These are phyloP conservation scores for Stagonosporopsis rhizophila DNA, from an alignment of 2,329 filamentous ascomycete genomes.

Conservation along the genomic window DNA sequence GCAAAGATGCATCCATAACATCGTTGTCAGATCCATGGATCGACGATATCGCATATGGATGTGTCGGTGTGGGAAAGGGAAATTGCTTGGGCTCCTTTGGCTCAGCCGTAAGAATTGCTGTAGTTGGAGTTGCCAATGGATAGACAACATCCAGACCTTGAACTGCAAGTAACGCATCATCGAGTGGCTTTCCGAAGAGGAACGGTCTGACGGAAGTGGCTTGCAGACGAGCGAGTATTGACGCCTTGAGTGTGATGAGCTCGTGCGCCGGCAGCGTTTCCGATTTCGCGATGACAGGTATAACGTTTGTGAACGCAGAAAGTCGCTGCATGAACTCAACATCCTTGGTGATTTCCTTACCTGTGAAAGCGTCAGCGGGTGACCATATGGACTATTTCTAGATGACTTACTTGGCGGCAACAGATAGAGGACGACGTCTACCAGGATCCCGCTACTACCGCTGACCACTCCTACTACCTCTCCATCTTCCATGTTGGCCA, in stretches of 20 bases:
- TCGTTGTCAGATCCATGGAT: conserved; percentile 74
- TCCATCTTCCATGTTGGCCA: conserved; percentile 69
- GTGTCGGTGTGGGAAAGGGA: conserved; percentile 42
- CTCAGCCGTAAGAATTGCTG: conserved; percentile 1
- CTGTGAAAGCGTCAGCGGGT: conserved; percentile 37
- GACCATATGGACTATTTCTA: not conserved
- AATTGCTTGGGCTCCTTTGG: conserved; percentile 31
- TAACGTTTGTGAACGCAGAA: conserved; percentile 78
- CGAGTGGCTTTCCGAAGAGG: conserved; percentile 62
- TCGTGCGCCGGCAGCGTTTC: conserved; percentile 71
- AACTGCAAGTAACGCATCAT: conserved; percentile 46
- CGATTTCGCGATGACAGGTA: conserved; percentile 79
- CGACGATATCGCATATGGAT: conserved; percentile 81
- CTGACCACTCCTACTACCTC: conserved; percentile 81
- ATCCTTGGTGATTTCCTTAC: conserved; percentile 61
- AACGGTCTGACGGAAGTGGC: conserved; percentile 69
- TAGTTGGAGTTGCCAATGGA: conserved; percentile 5
- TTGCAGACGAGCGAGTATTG: conserved; percentile 63
- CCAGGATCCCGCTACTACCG: conserved; percentile 80
- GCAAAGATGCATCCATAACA: conserved; percentile 86
- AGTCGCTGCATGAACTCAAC: conserved; percentile 75
- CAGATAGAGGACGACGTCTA: conserved; percentile 86
- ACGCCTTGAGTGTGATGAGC: conserved; percentile 65
- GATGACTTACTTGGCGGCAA: conserved; percentile 69
- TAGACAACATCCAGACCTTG: conserved; percentile 38